Evolutionary conservation across 1,139 yeast genomes (phyloP).

Genomic region (Geotrichum macrosporum): DNA sequence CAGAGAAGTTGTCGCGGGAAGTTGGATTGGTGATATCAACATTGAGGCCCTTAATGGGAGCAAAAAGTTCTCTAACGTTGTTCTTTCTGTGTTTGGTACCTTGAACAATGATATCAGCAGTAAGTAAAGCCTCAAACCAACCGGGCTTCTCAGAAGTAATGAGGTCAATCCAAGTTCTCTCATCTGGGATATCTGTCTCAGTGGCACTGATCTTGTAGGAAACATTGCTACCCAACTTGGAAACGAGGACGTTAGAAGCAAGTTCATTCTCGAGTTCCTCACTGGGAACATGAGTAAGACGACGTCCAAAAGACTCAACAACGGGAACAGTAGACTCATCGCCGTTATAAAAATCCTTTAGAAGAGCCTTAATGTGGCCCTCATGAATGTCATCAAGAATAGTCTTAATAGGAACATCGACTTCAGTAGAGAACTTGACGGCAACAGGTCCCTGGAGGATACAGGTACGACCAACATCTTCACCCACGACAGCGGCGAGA

Average conservation of each 20-base stretch:
- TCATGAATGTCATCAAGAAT: slow-evolving; percentile 85
- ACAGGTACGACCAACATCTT: slow-evolving; percentile 97
- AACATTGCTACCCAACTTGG: slow-evolving; percentile 40
- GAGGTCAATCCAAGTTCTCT: slow-evolving; percentile 64
- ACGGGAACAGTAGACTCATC: slow-evolving; percentile 72
- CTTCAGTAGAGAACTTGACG: slow-evolving; percentile 81
- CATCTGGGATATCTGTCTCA: slow-evolving; percentile 36
- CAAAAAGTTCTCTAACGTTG: slow-evolving; percentile 72
- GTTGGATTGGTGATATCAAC: slow-evolving; percentile 58
- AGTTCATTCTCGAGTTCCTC: slow-evolving; percentile 39
- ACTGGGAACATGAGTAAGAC: slow-evolving; percentile 36
- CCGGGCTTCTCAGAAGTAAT: slow-evolving; percentile 74
- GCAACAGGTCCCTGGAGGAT: slow-evolving; percentile 98
- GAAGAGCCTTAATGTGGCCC: slow-evolving; percentile 72
- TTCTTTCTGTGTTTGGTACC: slow-evolving; percentile 74
- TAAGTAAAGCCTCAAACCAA: slow-evolving; percentile 91
- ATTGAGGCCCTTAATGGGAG: slow-evolving; percentile 62
- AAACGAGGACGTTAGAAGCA: slow-evolving; percentile 37
- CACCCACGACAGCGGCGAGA: slow-evolving; percentile 90
- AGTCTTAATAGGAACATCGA: slow-evolving; percentile 87
- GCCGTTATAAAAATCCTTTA: slow-evolving; percentile 64
- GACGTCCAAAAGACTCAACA: slow-evolving; percentile 85
- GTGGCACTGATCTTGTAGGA: slow-evolving; percentile 47
- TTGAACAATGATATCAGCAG: slow-evolving; percentile 78
- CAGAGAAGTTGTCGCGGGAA: slow-evolving; percentile 51